These are phyloP conservation scores for Clarireedia monteithiana DNA, from an alignment of 2,329 filamentous ascomycete genomes.

Conservation along the genomic window DNA sequence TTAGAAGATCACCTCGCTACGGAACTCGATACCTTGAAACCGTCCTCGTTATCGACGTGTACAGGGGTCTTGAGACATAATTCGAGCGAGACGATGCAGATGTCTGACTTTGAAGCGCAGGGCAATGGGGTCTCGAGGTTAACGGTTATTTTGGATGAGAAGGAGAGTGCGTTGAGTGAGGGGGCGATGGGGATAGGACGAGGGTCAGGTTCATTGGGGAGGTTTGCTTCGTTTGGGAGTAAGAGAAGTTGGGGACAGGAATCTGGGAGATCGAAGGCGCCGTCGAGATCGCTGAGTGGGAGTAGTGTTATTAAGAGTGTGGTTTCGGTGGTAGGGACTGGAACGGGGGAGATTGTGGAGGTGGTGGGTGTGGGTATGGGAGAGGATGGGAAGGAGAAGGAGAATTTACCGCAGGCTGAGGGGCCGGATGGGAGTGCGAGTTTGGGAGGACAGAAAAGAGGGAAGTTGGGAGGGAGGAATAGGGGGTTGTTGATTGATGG, in stretches of 20 bases:
- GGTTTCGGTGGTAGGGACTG: constrained; percentile 22
- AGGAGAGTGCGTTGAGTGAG: constrained; percentile 19
- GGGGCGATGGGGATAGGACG: constrained; percentile 5
- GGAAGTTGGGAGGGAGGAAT: constrained; percentile 16
- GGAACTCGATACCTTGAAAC: constrained; percentile 13
- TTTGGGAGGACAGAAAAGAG: constrained; percentile 21
- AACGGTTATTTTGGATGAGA: constrained; percentile 25
- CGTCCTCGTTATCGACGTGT: constrained; percentile 7
- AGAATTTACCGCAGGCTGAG: background rate
- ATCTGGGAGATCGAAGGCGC: constrained; percentile 17
- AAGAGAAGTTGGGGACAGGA: constrained; percentile 25
- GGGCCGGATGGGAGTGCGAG: constrained; percentile 9
- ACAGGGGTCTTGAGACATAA: constrained; percentile 6
- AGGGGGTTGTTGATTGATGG: constrained; percentile 21
- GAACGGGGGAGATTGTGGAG: constrained; percentile 14
- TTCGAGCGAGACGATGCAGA: constrained; percentile 10
- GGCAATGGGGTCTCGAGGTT: constrained; percentile 13
- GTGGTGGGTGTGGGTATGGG: constrained; percentile 11
- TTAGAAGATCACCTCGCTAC: constrained; percentile 17
- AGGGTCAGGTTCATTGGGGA: constrained; percentile 11
- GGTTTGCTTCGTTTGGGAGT: constrained; percentile 20
- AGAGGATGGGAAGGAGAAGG: constrained; percentile 22
- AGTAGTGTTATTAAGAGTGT: constrained; percentile 20
- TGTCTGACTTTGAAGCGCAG: constrained; percentile 12
- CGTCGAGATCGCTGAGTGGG: constrained; percentile 6